A percentile compares a stretch with the other conserved stretches of the same genome.
Evolutionary conservation across 305 asterid species (phyloP).

Genomic region (Solanum hybrid): DNA sequence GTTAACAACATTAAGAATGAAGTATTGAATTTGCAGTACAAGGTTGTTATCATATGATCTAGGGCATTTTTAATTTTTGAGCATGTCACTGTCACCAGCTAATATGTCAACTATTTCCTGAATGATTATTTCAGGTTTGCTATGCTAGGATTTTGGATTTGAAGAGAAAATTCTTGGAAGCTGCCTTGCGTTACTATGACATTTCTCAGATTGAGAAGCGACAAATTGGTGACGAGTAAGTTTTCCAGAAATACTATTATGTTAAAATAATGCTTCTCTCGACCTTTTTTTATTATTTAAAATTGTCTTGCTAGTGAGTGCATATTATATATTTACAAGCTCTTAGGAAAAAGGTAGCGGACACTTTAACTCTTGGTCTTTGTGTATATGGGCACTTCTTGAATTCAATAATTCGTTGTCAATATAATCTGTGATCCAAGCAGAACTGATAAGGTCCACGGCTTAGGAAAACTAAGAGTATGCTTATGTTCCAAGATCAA

Average conservation of each 20-base stretch:
- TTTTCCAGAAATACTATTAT: slow-evolving; percentile 5
- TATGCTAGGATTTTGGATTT: slow-evolving; percentile 90
- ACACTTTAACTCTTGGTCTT: background rate
- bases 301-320: background rate
- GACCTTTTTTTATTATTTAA: background rate
- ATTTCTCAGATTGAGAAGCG: slow-evolving; percentile 98
- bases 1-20: slow-evolving; percentile 89
- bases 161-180: slow-evolving; percentile 97
- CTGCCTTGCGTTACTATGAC: slow-evolving; percentile 91
- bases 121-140: slow-evolving; percentile 54
- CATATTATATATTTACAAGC: background rate
- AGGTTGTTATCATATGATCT: slow-evolving; percentile 37
- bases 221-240: slow-evolving; percentile 96
- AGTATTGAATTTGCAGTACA: slow-evolving; percentile 85
- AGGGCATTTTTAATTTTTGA: background rate
- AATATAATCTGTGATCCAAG: background rate
- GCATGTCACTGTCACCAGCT: background rate
- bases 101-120: background rate
- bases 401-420: background rate
- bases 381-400: background rate
- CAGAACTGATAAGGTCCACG: background rate
- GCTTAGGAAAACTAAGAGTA: background rate
- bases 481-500: background rate
- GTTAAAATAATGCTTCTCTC: background rate
- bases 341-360: background rate